Conservation (phyloP, 2,329 filamentous ascomycete species). For the Harringtonia aguacate region DNA sequence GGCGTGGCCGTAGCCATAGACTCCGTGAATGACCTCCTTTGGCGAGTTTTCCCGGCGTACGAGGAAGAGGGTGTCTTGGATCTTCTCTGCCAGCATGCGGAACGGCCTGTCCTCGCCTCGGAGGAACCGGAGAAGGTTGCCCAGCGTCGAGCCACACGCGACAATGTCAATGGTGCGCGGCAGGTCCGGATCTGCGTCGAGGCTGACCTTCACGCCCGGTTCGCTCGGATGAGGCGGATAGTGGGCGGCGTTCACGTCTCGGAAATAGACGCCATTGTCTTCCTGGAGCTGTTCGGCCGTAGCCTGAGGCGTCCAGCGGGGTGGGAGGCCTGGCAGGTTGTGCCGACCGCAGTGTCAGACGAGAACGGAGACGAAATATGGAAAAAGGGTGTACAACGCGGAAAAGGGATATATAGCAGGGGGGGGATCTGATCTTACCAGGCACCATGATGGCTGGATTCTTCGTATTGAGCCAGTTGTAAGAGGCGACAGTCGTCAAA, state of each 20-base stretch:
- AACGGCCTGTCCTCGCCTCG: conserved; percentile 35
- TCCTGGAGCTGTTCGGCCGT: conserved; percentile 22
- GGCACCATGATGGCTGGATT: conserved; percentile 21
- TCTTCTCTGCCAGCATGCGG: conserved; percentile 44
- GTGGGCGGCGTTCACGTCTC: conserved; percentile 41
- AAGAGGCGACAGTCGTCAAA: too few species aligned
- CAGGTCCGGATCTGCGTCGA: conserved; percentile 24
- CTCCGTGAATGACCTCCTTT: conserved; percentile 39
- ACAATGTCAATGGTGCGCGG: conserved; percentile 39
- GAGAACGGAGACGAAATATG: not conserved
- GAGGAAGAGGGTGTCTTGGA: conserved; percentile 50
- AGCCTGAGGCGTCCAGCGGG: conserved; percentile 34
- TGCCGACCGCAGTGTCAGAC: not conserved
- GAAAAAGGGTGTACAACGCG: not conserved
- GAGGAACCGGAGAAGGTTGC: conserved; percentile 49
- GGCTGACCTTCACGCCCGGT: conserved; percentile 28
- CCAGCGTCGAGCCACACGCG: conserved; percentile 49
- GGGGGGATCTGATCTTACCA: too few species aligned
- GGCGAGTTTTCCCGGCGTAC: conserved; percentile 51
- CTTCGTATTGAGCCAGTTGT: conserved; percentile 22
- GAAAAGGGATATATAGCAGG: too few species aligned
- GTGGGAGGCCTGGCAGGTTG: conserved; percentile 32
- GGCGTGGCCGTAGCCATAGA: conserved; percentile 52
- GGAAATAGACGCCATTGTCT: conserved; percentile 39
- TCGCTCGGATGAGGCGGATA: conserved; percentile 40